Conservation (phyloP, 2,329 filamentous ascomycete genomes). For the Alternaria ventricosa region DNA sequence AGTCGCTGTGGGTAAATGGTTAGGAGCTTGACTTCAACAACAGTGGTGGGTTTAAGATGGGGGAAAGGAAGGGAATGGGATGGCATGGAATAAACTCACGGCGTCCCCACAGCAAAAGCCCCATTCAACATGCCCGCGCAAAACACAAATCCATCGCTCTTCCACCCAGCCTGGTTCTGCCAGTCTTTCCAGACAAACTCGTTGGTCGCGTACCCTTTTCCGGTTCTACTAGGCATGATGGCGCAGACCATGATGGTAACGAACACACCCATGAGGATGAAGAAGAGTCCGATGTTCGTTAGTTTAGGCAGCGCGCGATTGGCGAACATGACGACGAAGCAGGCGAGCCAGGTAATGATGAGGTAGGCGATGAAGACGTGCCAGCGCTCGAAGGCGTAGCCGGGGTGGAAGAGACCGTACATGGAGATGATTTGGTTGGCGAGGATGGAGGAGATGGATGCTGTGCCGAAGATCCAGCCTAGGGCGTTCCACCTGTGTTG, state of each 20-base stretch:
- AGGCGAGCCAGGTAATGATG: conserved; percentile 56
- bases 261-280: conserved; percentile 61
- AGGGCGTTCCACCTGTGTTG: conserved; percentile 56
- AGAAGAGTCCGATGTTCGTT: conserved; percentile 62
- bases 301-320: conserved; percentile 61
- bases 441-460: conserved; percentile 53
- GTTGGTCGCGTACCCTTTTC: conserved; percentile 50
- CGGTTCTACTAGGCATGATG: conserved; percentile 59
- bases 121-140: conserved; percentile 72
- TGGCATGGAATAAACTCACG: conserved; percentile 36
- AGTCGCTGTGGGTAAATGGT: no score
- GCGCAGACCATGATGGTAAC: conserved; percentile 63
- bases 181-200: conserved; percentile 56
- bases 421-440: conserved; percentile 57
- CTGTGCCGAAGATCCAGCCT: conserved; percentile 57
- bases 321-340: conserved; percentile 58
- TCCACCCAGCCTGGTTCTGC: conserved; percentile 55
- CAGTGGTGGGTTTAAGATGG: no score
- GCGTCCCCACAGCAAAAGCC: conserved; percentile 70
- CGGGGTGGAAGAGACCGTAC: conserved; percentile 58
- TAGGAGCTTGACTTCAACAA: no score
- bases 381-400: conserved; percentile 56
- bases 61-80: no score
- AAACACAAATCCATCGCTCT: conserved; percentile 67
- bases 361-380: conserved; percentile 60